Evolutionary conservation across 768 basidiomycete genomes (phyloP), one percentile per base, ranked within the genome.

Genomic region (Macrolepiota dolichaula): DNA sequence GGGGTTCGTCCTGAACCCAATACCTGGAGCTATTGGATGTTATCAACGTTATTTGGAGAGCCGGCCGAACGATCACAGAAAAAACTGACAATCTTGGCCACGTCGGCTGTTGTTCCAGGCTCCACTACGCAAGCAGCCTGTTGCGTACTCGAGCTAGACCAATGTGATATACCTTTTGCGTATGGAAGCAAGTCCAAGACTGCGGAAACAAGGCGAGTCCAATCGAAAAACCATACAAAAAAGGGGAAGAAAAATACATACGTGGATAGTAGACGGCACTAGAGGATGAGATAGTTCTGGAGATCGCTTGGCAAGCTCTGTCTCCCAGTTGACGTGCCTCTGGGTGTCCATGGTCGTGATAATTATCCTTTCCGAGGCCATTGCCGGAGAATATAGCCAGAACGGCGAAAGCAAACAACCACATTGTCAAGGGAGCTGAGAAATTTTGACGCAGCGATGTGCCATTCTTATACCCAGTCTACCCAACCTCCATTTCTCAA

Each of bases 41-140:
- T 4, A 51, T 54, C 36, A 15, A 25, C n/a, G 27, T 12, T 24
- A 19, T 11, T 22, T 49, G 29, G n/a, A n/a, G n/a, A 32, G 29
- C 29, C 29, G 7, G 29, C 29, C 35, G 13, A 12, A 19, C 25
- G 25, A 24, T n/a, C 11, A 12, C 42, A 52, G 40, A 32, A 57
- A 49, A 24, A 54, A 66, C 78, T 25, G 63, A 85, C 86, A n/a
- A 83, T 81, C 0, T 63, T 70, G 0, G 71, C 75, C 24, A 87
- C 69, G 60, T 87, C 86, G 9, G 73, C 73, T 0, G 77, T 69
- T 0, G 76, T 81, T 6, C 79, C 82, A 4, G 84, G 85, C 63
- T 85, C 82, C 10, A 87, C 84, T 7, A 79, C 77, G 66, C 85
- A 87, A 2, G 74, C 69, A 0, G 85, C 66, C 1, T 44, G 0